Percentiles rank a stretch among this genome's conserved stretches.
Conservation (phyloP, 1,284 basidiomycete genomes). For the Boletus austroedulis region DNA sequence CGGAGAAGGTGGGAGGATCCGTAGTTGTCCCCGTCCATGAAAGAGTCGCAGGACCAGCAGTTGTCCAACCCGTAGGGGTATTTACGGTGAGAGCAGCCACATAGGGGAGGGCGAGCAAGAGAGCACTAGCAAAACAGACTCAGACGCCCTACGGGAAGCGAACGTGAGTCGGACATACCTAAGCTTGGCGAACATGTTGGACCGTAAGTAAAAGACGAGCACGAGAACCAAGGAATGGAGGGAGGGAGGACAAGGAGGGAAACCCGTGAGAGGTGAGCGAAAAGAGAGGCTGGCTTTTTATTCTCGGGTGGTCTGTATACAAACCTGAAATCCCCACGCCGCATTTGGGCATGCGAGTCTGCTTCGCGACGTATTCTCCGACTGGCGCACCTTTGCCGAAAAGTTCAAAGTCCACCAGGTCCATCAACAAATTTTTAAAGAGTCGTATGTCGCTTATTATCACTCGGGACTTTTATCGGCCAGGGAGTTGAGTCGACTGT, state of each 20-base stretch:
- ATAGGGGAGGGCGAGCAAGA: conserved; percentile 47
- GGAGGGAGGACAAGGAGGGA: conserved; percentile 7
- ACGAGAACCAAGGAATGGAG: neutral
- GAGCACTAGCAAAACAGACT: conserved; percentile 34
- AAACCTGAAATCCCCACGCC: conserved; percentile 28
- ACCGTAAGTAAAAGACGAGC: conserved; percentile 8
- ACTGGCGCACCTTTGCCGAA: neutral
- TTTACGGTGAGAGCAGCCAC: conserved; percentile 21
- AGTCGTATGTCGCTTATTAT: too few species aligned
- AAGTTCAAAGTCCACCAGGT: conserved; percentile 12
- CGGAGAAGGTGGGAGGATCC: neutral
- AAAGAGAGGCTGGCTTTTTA: conserved; percentile 24
- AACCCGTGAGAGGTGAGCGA: conserved; percentile 14
- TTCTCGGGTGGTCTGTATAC: conserved; percentile 13
- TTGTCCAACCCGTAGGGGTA: neutral
- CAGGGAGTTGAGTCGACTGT: too few species aligned
- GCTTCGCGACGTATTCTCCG: conserved; percentile 11
- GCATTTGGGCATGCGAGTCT: conserved; percentile 8
- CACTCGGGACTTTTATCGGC: too few species aligned
- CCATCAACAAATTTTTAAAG: too few species aligned
- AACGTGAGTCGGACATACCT: conserved; percentile 20
- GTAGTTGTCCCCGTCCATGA: neutral
- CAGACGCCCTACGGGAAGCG: neutral
- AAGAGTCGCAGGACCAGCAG: neutral
- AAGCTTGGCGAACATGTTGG: conserved; percentile 39